phyloP scores from a whole-genome alignment of 345 rosid genomes.

The Brassica carinata region DNA sequence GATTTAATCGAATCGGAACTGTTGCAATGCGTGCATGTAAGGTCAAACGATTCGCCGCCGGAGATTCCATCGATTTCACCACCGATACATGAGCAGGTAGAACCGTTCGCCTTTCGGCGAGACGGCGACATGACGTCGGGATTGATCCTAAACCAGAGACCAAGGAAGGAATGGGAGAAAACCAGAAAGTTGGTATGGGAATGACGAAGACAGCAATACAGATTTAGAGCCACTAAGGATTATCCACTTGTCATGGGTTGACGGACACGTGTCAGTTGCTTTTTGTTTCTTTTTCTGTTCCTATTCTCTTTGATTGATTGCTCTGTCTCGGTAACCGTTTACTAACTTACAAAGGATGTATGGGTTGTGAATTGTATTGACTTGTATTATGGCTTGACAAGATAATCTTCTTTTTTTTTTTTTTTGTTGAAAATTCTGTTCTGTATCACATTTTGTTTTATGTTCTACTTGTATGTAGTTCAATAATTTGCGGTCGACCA shows the following conservation, averaged over 20 bases:
- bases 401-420: background rate
- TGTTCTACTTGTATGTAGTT: too few species aligned
- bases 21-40: slow-evolving; percentile 46
- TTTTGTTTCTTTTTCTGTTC: background rate
- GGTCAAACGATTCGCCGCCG: background rate
- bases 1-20: slow-evolving; percentile 32
- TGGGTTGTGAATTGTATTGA: background rate
- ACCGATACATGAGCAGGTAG: slow-evolving; percentile 21
- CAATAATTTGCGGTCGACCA: background rate
- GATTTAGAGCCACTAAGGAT: slow-evolving; percentile 3
- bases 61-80: slow-evolving; percentile 24
- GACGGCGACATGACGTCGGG: slow-evolving; percentile 44
- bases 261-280: slow-evolving; percentile 25
- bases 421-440: background rate
- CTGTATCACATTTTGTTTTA: background rate
- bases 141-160: slow-evolving; percentile 1
- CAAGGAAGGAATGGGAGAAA: background rate
- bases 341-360: background rate
- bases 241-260: background rate
- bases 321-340: slow-evolving; percentile 3
- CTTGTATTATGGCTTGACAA: slow-evolving; percentile 10
- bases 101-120: slow-evolving; percentile 11
- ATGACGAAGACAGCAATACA: slow-evolving; percentile 21
- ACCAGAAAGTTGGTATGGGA: background rate
- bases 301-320: background rate